These are phyloP conservation scores for Orychophragmus violaceus DNA, from an alignment of 345 rosid species.

Conservation along the genomic window DNA sequence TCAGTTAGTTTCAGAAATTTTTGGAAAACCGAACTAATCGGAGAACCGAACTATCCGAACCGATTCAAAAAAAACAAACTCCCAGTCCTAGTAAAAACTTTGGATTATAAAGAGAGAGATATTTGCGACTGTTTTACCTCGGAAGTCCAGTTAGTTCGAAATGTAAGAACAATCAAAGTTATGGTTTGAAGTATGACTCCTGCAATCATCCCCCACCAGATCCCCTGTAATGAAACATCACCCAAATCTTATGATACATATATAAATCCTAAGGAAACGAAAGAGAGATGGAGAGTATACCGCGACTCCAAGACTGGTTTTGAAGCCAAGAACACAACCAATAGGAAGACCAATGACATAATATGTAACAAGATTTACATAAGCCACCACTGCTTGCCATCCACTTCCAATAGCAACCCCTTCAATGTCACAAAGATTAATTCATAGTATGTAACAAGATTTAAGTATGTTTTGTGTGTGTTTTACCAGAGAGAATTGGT, in stretches of 20 bases:
- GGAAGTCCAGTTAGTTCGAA: constrained; percentile 63
- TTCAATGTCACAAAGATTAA: neutral
- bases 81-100: too few relatives aligned
- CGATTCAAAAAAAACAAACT: too few relatives aligned
- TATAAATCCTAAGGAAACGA: neutral
- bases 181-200: constrained; percentile 67
- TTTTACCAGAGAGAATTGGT: constrained; percentile 85
- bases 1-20: too few relatives aligned
- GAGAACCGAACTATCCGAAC: too few relatives aligned
- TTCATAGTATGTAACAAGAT: neutral
- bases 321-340: constrained; percentile 87
- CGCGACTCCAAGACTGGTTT: constrained; percentile 68
- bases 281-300: constrained; percentile 32
- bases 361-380: constrained; percentile 66
- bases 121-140: constrained; percentile 44
- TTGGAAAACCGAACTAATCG: too few relatives aligned
- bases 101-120: neutral
- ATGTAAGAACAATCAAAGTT: constrained; percentile 58
- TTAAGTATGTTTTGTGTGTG: neutral
- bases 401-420: constrained; percentile 99
- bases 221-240: constrained; percentile 45
- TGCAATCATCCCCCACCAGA: constrained; percentile 93
- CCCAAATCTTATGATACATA: neutral
- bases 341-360: constrained; percentile 88
- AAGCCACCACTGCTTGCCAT: constrained; percentile 94